These are phyloP conservation scores for Baorangia bicolor DNA, from an alignment of 768 basidiomycete genomes.

Conservation along the genomic window DNA sequence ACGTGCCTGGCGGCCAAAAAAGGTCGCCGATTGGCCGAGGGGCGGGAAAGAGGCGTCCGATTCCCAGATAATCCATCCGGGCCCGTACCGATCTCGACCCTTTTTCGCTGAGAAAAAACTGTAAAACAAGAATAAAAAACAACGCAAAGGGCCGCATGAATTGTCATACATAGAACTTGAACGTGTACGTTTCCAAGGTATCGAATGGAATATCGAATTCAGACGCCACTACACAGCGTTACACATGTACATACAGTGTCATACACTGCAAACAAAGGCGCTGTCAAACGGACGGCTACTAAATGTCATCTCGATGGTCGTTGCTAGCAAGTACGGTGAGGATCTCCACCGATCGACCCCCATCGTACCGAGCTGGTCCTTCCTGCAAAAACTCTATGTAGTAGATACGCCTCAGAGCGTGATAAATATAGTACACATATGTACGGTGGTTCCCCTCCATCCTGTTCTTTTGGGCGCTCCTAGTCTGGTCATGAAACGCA, in stretches of 20 bases:
- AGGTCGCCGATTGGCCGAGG: too few species aligned
- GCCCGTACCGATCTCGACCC: too few species aligned
- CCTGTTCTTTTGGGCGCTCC: conserved; percentile 7
- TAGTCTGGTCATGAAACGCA: conserved; percentile 3
- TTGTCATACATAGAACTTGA: too few species aligned
- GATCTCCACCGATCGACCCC: conserved; percentile 13
- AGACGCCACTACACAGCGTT: background rate
- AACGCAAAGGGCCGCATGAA: too few species aligned
- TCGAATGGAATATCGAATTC: too few species aligned
- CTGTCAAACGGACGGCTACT: background rate
- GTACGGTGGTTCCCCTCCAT: conserved; percentile 10
- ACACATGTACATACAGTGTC: background rate
- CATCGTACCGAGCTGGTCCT: background rate
- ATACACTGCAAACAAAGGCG: background rate
- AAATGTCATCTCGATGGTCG: background rate
- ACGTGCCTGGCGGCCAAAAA: too few species aligned
- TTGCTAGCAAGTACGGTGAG: background rate
- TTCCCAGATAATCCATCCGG: too few species aligned
- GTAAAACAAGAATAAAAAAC: too few species aligned
- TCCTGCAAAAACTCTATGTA: conserved; percentile 13
- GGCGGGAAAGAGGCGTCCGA: too few species aligned
- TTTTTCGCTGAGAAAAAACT: too few species aligned
- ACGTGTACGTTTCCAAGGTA: too few species aligned
- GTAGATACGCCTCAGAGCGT: conserved; percentile 3
- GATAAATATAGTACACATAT: conserved; percentile 28